Percentiles rank a stretch among this genome's conserved stretches.
Evolutionary conservation across 768 basidiomycete species (phyloP).

Genomic region (Jaapia argillacea): DNA sequence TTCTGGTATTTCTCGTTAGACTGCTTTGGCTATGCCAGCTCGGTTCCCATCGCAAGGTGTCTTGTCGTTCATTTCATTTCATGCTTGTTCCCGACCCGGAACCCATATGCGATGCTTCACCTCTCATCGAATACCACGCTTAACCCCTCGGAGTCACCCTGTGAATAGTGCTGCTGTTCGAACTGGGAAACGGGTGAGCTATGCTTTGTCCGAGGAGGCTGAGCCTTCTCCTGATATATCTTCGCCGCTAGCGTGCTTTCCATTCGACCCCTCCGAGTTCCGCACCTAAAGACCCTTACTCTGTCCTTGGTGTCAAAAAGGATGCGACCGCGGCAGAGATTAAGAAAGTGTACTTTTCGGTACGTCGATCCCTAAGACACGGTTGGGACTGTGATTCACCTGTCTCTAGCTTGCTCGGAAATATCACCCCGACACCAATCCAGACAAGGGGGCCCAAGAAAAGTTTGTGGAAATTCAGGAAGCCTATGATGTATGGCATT

Average conservation of each 20-base stretch:
- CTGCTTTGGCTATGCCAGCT: constrained; percentile 47
- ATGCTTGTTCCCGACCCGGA: constrained; percentile 35
- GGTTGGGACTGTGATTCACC: constrained; percentile 8
- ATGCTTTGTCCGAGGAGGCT: too few species aligned
- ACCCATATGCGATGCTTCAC: too few species aligned
- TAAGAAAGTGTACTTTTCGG: constrained; percentile 95
- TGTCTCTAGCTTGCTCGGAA: constrained; percentile 83
- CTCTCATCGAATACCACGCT: too few species aligned
- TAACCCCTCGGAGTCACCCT: too few species aligned
- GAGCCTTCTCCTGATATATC: too few species aligned
- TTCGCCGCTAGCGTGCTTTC: constrained; percentile 77
- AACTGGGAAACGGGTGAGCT: too few species aligned
- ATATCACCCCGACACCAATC: constrained; percentile 96
- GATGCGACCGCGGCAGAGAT: constrained; percentile 83
- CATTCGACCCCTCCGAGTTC: constrained; percentile 52
- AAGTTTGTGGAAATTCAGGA: constrained; percentile 95
- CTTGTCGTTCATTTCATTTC: constrained; percentile 45
- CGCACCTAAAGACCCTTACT: constrained; percentile 77
- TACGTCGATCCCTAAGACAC: constrained; percentile 27
- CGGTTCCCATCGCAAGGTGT: constrained; percentile 39
- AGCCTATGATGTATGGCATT: constrained; percentile 80
- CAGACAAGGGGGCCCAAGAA: constrained; percentile 81
- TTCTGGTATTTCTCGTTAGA: too few species aligned
- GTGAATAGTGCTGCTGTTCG: too few species aligned
- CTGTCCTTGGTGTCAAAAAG: constrained; percentile 78